Evolutionary conservation across 768 basidiomycete species (phyloP), one percentile per base, ranked within the genome.

Genomic region (Suillus brevipes): DNA sequence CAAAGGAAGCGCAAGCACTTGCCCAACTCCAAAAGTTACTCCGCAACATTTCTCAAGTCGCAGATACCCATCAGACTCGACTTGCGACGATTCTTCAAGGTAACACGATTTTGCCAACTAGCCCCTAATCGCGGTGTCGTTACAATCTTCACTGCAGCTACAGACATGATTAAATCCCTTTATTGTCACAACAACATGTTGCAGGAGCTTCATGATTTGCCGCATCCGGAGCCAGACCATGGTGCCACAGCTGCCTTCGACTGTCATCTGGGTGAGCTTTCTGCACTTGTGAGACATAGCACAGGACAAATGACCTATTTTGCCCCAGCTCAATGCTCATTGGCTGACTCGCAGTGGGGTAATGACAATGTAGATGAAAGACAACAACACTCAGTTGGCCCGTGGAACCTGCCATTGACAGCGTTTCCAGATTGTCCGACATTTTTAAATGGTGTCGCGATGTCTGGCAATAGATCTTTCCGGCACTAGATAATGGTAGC

Each of bases 1-100:
- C 58, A 28, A 59, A 59, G 18, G 58, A 59, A 31, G 6, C 38
- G 2, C 25, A 20, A 13, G 58, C 58, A 28, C 25, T 59, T 4
- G 38, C 25, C 0, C 18, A 59, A 42, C 58, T 59, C 40, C 25
- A 31, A 20, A 42, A 59, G 42, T 28, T 31, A 20, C 58, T 59
- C 20, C 40, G 25, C 13, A 40, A 31, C 18, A 59, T 59, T 13
- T 42, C 58, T 31, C 58, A 1, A 31, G 12, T 25, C 1, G 12
- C 38, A 28, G 28, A 59, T 28, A 9, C 6, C 25, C 9, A 25
- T 28, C 40, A 20, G 58, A 59, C 58, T 20, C 58, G 40, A 59
- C 58, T 59, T 13, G 25, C 20, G 18, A 59, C 40, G 14, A 59
- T 59, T 31, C 18, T 59, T 12, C 38, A 59, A 59, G 58, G 58